Percentiles rank a stretch among this genome's conserved stretches.
phyloP scores from a whole-genome alignment of 1,284 basidiomycete genomes.

The Uromyces viciae-fabae region DNA sequence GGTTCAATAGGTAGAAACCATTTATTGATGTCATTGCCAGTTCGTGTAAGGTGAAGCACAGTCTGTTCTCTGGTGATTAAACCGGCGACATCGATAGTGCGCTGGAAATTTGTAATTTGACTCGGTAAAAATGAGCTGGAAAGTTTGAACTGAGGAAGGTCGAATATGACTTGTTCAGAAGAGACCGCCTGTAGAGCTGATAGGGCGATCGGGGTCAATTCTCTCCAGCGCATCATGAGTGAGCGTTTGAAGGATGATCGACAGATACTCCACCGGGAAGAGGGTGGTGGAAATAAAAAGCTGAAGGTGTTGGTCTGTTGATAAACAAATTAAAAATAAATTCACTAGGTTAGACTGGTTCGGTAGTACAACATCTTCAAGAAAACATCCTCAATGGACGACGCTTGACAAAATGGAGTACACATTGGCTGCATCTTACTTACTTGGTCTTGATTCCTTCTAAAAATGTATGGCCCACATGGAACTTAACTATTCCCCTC shows the following conservation, averaged over 20 bases:
- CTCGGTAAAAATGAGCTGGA: neutral
- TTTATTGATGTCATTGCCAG: neutral
- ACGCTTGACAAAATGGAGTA: too few relatives aligned
- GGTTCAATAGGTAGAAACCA: conserved; percentile 35
- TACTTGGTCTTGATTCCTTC: too few relatives aligned
- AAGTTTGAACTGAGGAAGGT: conserved; percentile 11
- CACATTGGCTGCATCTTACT: too few relatives aligned
- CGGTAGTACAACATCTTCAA: too few relatives aligned
- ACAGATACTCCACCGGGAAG: neutral
- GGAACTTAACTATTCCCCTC: too few relatives aligned
- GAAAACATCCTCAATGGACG: too few relatives aligned
- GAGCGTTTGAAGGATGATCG: too few relatives aligned
- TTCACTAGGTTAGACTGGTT: too few relatives aligned
- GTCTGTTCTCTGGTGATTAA: conserved; percentile 35
- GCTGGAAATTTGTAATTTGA: conserved; percentile 9
- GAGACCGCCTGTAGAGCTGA: neutral
- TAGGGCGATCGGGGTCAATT: conserved; percentile 6
- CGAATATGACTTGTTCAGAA: conserved; percentile 21
- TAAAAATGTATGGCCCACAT: too few relatives aligned
- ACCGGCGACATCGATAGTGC: conserved; percentile 29
- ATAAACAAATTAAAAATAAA: too few relatives aligned
- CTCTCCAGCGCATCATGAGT: conserved; percentile 33
- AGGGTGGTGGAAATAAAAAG: too few relatives aligned
- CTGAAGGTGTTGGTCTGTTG: too few relatives aligned
- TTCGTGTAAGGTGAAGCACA: conserved; percentile 18